Conservation (phyloP, 2,329 filamentous ascomycete genomes). For the Cordyceps fumosorosea region DNA sequence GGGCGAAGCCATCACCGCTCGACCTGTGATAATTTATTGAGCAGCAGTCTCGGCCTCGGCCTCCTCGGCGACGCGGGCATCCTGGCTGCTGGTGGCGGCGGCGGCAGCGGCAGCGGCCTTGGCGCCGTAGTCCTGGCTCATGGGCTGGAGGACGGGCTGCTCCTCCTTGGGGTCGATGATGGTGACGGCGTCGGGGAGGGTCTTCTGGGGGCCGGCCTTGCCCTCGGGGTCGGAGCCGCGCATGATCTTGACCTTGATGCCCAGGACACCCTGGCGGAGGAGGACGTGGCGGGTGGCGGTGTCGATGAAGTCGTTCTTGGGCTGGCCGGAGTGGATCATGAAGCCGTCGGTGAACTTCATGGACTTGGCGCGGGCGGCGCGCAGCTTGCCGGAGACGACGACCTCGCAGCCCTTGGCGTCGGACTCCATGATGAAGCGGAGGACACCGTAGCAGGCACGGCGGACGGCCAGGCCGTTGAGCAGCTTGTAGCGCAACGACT, state of each 20-base stretch:
- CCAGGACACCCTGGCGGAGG: constrained; percentile 97
- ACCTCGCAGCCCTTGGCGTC: constrained; percentile 99
- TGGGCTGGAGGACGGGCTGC: constrained; percentile 86
- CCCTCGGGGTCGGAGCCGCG: constrained; percentile 98
- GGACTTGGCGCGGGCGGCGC: constrained; percentile 97
- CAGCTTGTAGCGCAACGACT: constrained; percentile 99
- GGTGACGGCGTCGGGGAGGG: constrained; percentile 95
- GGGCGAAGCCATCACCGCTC: constrained; percentile 8
- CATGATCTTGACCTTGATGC: constrained; percentile 99
- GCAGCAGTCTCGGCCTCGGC: constrained; percentile 45
- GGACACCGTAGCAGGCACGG: constrained; percentile 98
- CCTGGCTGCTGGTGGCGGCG: constrained; percentile 60
- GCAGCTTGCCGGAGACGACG: constrained; percentile 97
- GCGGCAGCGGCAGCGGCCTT: constrained; percentile 67
- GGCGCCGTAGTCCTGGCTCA: constrained; percentile 97
- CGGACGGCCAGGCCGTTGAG: constrained; percentile 99
- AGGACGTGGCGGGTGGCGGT: constrained; percentile 97
- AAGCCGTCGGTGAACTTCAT: constrained; percentile 99
- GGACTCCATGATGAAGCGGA: constrained; percentile 99
- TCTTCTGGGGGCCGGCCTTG: constrained; percentile 96
- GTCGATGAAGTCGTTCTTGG: constrained; percentile 99
- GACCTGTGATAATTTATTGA: constrained; percentile 27
- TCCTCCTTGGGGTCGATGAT: constrained; percentile 99
- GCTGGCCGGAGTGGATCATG: constrained; percentile 99
- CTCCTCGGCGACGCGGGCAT: constrained; percentile 53